Evolutionary conservation across 768 basidiomycete species (phyloP).

Genomic region (Podaxis sp.): DNA sequence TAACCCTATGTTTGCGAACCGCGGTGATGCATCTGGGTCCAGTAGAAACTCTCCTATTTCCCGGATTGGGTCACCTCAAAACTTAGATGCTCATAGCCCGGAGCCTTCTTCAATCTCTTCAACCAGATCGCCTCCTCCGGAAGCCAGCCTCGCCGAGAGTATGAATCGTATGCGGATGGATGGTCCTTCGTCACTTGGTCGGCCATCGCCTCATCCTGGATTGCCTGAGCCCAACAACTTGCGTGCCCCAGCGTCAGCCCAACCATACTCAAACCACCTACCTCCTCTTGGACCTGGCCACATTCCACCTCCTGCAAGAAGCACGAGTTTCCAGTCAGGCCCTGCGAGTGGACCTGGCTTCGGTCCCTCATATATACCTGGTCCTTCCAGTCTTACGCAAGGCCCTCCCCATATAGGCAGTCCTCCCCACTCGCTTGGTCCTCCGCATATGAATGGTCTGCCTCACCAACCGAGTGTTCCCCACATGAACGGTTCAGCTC

Average conservation of each 20-base stretch:
- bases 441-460: not conserved
- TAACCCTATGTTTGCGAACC: constrained; percentile 21
- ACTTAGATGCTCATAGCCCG: constrained; percentile 11
- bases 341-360: constrained; percentile 20
- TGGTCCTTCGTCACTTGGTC: constrained; percentile 1
- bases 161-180: constrained; percentile 11
- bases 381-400: not conserved
- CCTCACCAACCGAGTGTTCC: not conserved
- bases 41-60: constrained; percentile 6
- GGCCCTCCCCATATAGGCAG: not conserved
- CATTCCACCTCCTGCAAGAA: constrained; percentile 33
- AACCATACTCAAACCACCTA: constrained; percentile 25
- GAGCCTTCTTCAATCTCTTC: constrained; percentile 9
- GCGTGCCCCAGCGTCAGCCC: constrained; percentile 25
- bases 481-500: not conserved
- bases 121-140: constrained; percentile 9
- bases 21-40: not conserved
- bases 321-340: constrained; percentile 27
- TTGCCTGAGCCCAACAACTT: constrained; percentile 14
- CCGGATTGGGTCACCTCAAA: constrained; percentile 10
- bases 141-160: constrained; percentile 4
- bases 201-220: constrained; percentile 5
- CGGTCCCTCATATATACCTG: constrained; percentile 18
- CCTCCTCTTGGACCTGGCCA: constrained; percentile 31
- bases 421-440: not conserved